phyloP scores from a whole-genome alignment of 202 grass and related monocot species.

The Schoenoplectus triqueter region DNA sequence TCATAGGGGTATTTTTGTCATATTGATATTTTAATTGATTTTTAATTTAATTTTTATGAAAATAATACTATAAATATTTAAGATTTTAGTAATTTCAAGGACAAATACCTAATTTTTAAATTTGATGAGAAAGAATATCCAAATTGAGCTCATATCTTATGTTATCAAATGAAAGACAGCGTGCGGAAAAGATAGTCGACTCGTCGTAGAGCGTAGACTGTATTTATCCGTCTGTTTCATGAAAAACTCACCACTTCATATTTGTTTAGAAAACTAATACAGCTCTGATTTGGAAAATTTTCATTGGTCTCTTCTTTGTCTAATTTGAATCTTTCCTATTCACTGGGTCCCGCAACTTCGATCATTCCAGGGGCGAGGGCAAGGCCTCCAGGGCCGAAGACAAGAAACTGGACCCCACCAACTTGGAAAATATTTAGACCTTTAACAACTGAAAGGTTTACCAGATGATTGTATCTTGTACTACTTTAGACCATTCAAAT shows the following conservation, averaged over 20 bases:
- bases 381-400: not conserved
- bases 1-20: too few relatives aligned
- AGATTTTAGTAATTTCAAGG: too few relatives aligned
- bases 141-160: not conserved
- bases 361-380: not conserved
- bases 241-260: not conserved
- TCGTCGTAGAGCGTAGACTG: not conserved
- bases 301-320: not conserved
- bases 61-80: too few relatives aligned
- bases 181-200: not conserved
- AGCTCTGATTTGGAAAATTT: not conserved
- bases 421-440: not conserved
- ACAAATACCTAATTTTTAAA: too few relatives aligned
- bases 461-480: not conserved
- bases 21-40: too few relatives aligned
- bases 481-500: not conserved
- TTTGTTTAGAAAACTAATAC: not conserved
- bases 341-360: not conserved
- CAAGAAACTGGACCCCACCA: not conserved
- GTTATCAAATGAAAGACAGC: not conserved
- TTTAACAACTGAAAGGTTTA: not conserved
- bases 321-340: not conserved
- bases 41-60: too few relatives aligned
- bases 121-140: too few relatives aligned
- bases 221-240: not conserved